These are phyloP conservation scores for Lipomyces starkeyi DNA, from an alignment of 805 yeast genomes.

Conservation along the genomic window DNA sequence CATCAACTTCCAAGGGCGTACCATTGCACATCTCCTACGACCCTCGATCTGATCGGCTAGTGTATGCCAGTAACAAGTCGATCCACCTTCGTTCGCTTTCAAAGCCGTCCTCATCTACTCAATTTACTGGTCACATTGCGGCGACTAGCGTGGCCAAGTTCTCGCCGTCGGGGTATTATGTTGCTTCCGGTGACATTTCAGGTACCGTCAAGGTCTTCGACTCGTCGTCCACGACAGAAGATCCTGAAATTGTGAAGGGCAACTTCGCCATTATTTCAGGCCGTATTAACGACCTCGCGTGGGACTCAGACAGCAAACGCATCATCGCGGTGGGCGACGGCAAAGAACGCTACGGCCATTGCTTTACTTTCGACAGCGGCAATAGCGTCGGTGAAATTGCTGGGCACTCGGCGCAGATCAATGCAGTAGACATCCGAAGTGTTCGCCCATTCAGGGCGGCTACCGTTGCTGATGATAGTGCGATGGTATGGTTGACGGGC, in stretches of 20 bases:
- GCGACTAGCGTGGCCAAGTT: conserved; percentile 84
- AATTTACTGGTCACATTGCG: conserved; percentile 73
- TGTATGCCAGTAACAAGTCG: conserved; percentile 82
- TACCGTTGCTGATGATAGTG: conserved; percentile 88
- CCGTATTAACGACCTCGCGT: conserved; percentile 77
- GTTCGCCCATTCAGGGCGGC: conserved; percentile 91
- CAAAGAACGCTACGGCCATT: conserved; percentile 87
- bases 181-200: conserved; percentile 91
- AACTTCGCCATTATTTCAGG: conserved; percentile 76
- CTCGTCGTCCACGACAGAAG: conserved; percentile 48
- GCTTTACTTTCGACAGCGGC: conserved; percentile 92
- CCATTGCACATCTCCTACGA: conserved; percentile 80
- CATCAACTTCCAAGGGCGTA: conserved; percentile 73
- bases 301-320: conserved; percentile 90
- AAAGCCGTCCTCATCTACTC: conserved; percentile 59
- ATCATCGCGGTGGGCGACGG: conserved; percentile 96
- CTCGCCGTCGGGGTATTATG: conserved; percentile 86
- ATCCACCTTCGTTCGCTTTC: conserved; percentile 71
- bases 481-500: conserved; percentile 82
- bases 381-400: conserved; percentile 95
- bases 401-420: conserved; percentile 85
- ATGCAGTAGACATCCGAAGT: conserved; percentile 83
- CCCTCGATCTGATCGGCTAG: conserved; percentile 67
- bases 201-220: conserved; percentile 94
- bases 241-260: conserved; percentile 67